Percentiles rank a stretch among this genome's conserved stretches.
These are phyloP conservation scores for Russula earlei DNA, from an alignment of 768 basidiomycete genomes.

Conservation along the genomic window DNA sequence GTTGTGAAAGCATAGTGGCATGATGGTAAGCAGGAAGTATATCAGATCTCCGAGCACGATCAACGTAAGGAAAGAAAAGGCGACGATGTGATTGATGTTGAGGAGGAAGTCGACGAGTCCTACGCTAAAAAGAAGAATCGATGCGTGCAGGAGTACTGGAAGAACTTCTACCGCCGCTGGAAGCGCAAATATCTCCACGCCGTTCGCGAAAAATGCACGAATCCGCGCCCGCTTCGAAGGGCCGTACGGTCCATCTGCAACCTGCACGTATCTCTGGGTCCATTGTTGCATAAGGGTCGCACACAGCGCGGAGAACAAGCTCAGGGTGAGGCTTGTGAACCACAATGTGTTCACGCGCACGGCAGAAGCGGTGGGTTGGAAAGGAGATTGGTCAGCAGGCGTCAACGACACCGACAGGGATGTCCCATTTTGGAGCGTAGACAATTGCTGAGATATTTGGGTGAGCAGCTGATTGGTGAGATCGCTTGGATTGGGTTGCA, in stretches of 20 bases:
- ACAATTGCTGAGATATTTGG: conserved; percentile 16
- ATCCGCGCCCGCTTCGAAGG: conserved; percentile 15
- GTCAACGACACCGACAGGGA: background rate
- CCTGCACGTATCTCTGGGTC: conserved; percentile 13
- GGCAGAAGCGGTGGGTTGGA: background rate
- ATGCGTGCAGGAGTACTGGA: conserved; percentile 14
- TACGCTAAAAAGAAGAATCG: conserved; percentile 14
- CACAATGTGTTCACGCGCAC: conserved; percentile 17
- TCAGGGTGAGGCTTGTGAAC: conserved; percentile 14
- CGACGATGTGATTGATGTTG: conserved; percentile 7
- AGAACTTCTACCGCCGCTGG: conserved; percentile 15
- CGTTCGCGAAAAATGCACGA: conserved; percentile 12
- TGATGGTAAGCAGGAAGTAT: background rate
- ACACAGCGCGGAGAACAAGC: conserved; percentile 9
- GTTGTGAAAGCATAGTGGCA: too few relatives aligned
- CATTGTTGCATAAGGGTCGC: conserved; percentile 19
- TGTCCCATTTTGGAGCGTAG: background rate
- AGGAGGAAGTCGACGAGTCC: conserved; percentile 16
- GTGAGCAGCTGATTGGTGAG: conserved; percentile 6
- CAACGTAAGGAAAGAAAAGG: background rate
- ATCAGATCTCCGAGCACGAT: background rate
- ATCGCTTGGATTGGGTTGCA: conserved; percentile 13
- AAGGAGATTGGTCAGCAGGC: background rate
- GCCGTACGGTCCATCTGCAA: conserved; percentile 7
- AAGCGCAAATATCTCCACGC: conserved; percentile 8